Evolutionary conservation across 192 early-diverging fungal genomes (phyloP).

Genomic region (Haplosporangium gracile): DNA sequence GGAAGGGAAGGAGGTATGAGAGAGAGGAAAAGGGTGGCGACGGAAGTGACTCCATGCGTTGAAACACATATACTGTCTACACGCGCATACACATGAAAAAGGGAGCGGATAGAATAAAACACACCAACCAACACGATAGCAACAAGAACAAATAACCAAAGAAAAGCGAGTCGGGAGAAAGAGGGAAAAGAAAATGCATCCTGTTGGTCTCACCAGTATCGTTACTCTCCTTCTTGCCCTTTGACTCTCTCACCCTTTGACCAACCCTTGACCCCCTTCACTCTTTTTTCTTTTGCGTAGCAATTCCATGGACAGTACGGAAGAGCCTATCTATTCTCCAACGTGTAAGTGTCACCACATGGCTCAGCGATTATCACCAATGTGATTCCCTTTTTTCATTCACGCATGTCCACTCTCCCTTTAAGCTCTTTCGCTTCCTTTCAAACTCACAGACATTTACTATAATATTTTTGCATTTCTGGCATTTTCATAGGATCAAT

Average conservation of each 20-base stretch:
- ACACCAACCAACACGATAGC: background rate
- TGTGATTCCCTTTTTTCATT: background rate
- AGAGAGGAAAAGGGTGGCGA: background rate
- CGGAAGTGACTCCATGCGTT: background rate
- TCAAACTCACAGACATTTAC: background rate
- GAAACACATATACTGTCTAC: background rate
- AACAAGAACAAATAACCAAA: background rate
- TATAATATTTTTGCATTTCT: background rate
- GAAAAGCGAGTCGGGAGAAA: background rate
- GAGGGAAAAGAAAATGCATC: background rate
- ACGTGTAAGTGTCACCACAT: constrained; percentile 59
- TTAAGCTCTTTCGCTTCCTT: background rate
- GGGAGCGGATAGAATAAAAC: background rate
- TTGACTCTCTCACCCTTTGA: background rate
- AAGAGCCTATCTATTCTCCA: constrained; percentile 74
- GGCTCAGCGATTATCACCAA: background rate
- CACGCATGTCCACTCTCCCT: background rate
- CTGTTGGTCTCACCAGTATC: background rate
- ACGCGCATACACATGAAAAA: background rate
- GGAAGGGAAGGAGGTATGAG: background rate
- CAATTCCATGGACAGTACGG: constrained; percentile 74
- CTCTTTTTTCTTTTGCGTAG: constrained; percentile 45
- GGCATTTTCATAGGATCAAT: constrained; percentile 60
- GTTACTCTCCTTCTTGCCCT: background rate
- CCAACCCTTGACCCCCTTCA: background rate